phyloP scores from a whole-genome alignment of 257 asterid genomes.

The Jasminum sambac region DNA sequence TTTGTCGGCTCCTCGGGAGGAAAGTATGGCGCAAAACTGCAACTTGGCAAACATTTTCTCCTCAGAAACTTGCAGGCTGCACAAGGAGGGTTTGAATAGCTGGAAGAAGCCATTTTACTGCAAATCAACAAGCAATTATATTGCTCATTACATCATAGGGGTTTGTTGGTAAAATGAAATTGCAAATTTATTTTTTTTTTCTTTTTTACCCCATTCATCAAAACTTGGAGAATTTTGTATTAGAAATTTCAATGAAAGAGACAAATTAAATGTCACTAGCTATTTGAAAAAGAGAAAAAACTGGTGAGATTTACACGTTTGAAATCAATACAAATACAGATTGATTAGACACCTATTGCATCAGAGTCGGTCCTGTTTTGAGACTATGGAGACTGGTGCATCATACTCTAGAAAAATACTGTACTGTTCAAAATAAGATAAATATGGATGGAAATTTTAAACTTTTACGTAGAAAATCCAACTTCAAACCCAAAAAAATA shows the following conservation, averaged over 20 bases:
- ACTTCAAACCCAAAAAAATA: too few species aligned
- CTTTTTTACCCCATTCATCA: neutral
- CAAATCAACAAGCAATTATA: neutral
- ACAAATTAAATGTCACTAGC: neutral
- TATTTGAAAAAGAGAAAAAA: neutral
- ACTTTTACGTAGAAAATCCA: too few species aligned
- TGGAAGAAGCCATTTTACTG: constrained; percentile 49
- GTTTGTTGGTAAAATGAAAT: too few species aligned
- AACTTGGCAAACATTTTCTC: constrained; percentile 64
- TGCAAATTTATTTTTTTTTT: too few species aligned
- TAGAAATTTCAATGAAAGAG: neutral
- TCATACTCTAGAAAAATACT: too few species aligned
- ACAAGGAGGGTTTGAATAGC: constrained; percentile 70
- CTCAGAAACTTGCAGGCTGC: constrained; percentile 88
- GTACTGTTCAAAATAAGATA: too few species aligned
- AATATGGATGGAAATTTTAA: too few species aligned
- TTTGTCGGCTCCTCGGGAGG: constrained; percentile 82
- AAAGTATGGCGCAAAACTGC: constrained; percentile 65
- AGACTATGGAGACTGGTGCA: too few species aligned
- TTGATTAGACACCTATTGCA: neutral
- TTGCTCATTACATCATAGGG: too few species aligned
- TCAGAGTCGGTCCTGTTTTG: too few species aligned
- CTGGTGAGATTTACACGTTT: neutral
- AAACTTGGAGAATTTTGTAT: neutral
- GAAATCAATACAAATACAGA: neutral